Base-by-base conservation (phyloP, 2,329 filamentous ascomycete genomes). In the Alternaria solani region DNA sequence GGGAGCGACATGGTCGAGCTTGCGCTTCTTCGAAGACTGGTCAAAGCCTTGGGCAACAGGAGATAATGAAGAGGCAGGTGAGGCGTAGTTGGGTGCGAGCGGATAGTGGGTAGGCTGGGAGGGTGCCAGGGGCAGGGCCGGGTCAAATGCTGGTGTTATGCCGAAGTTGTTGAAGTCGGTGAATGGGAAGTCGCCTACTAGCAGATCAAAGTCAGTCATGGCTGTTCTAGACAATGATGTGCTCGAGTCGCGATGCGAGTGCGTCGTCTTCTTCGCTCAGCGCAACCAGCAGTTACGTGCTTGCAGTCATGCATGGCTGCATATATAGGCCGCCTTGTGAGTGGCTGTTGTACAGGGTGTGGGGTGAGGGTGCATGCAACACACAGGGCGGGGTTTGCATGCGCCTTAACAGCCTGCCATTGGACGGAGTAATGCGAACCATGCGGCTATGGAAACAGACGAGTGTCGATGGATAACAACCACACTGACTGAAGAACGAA, bases 171-270 rank as follows among this genome's bases (percentile, higher is more conserved):
- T 75, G 68, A 83, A 83, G 67, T 83, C 81, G 72, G 76, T 72
- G 66, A 82, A 83, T 59, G 79, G 78, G 70, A 80, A 84, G 67
- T 81, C 77, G 69, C 74, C 76, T 81, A 69, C 63, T 55, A 75
- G 76, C 41, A 72, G 54, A 43, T 75, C 71, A 63, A 72, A 72
- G 71, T 79, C 74, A 78, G 77, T 66, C 70, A 78, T 78, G 59
- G 62, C 59, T 51, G 59, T 54, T 30, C 36, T 30, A 39, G 16
- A 38, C 51, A 51, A 59, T 42, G 58, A 41, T 43, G 57, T 49
- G 47, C 48, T 64, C 51, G 56, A 59, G 56, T 48, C 23, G 49
- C 41, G 41, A 53, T 55, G 59, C 56, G 52, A 57, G 63, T 28
- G 41, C 34, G 57, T 61, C 60, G 57, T 65, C 63, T 68, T 66